Conservation (phyloP, 306 rosid species). For the Prunus persica region DNA sequence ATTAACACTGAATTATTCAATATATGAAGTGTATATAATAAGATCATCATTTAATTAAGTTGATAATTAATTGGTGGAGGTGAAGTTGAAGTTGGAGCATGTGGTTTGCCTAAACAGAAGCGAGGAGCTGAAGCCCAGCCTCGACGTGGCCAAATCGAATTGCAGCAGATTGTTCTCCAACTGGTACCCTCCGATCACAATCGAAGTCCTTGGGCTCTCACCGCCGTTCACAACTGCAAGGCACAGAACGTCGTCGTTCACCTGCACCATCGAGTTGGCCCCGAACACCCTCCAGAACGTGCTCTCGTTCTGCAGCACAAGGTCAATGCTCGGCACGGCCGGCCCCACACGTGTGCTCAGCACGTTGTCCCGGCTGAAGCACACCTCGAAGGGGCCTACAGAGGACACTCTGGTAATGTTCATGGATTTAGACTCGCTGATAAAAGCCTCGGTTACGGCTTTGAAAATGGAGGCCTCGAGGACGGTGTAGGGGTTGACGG, state of each 20-base stretch:
- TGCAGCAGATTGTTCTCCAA: constrained; percentile 56
- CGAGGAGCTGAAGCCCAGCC: constrained; percentile 53
- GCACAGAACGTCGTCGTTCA: constrained; percentile 45
- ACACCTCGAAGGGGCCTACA: constrained; percentile 44
- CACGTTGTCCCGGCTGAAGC: constrained; percentile 39
- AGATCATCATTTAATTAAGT: not conserved
- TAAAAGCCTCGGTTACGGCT: constrained; percentile 41
- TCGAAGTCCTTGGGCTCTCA: constrained; percentile 26
- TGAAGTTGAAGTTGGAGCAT: constrained; percentile 30
- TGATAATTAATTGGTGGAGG: not conserved
- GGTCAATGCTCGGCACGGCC: constrained; percentile 48
- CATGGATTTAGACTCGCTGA: constrained; percentile 29
- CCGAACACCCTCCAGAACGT: constrained; percentile 54
- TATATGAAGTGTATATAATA: not conserved
- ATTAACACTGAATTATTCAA: not conserved
- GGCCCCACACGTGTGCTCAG: constrained; percentile 37
- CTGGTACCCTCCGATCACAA: constrained; percentile 68
- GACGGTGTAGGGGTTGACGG: constrained; percentile 57
- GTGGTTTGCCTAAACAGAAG: constrained; percentile 19
- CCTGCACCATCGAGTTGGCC: constrained; percentile 58
- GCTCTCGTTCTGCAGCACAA: constrained; percentile 44
- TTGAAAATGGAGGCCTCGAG: constrained; percentile 51
- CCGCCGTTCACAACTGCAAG: constrained; percentile 62
- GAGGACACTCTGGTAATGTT: constrained; percentile 34
- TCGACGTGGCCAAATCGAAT: constrained; percentile 45